These are phyloP conservation scores for Dendrobium officinale DNA, from an alignment of 106 monocot genomes.

Conservation along the genomic window DNA sequence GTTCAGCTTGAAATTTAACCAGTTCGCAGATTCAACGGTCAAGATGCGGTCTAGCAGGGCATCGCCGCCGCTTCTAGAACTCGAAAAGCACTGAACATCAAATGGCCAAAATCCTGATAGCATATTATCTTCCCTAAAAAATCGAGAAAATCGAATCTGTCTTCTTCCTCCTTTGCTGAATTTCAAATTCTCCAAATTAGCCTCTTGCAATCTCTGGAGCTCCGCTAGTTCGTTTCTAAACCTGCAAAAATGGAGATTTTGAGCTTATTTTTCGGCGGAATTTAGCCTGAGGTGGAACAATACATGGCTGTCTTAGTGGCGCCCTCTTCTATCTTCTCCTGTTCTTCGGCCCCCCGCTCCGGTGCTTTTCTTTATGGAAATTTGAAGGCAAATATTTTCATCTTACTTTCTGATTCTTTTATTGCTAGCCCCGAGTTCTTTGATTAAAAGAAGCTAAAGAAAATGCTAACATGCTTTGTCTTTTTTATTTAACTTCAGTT, in stretches of 20 bases:
- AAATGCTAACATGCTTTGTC: neutral
- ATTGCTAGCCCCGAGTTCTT: neutral
- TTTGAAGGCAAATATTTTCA: conserved; percentile 1
- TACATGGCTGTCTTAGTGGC: neutral
- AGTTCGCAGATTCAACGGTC: too few species aligned
- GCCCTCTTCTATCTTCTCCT: neutral
- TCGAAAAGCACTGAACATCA: neutral
- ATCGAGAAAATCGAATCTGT: neutral
- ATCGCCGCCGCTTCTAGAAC: neutral
- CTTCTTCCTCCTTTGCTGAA: neutral
- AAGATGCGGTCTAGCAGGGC: neutral
- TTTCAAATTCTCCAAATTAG: neutral
- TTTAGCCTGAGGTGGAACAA: neutral
- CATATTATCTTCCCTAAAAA: too few species aligned
- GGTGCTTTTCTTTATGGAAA: neutral
- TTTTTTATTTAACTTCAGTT: neutral
- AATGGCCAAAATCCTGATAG: neutral
- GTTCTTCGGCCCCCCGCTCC: neutral
- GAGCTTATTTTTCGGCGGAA: neutral
- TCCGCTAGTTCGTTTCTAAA: neutral
- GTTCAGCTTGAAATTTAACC: too few species aligned
- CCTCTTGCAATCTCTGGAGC: neutral
- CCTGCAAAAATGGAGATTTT: neutral
- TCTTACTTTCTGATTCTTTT: neutral
- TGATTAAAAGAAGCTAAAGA: neutral